Base-by-base conservation (phyloP, 305 asterid genomes). In the Fraxinus sp. region DNA sequence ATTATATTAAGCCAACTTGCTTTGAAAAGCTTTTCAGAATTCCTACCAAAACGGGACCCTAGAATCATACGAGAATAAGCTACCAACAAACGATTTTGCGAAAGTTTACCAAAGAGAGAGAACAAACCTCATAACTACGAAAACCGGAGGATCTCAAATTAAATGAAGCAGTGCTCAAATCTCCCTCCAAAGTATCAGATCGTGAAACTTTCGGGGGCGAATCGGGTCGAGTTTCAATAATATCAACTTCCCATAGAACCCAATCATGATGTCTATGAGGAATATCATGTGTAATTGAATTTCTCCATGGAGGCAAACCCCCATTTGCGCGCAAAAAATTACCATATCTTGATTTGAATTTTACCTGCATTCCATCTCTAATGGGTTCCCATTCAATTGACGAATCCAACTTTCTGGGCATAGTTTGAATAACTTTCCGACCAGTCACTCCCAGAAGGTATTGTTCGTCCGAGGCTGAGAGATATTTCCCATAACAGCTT, bases 221-320 rank as follows among this genome's bases (percentile, higher is more conserved):
- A 1, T 89, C 89, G 0, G 91, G 80, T 8, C 91, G 86, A 2
- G 80, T 79, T 85, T 92, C 97, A 33, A 91, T 76, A 11, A 89
- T 83, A 46, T 92, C 92, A 33, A 95, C 89, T 9, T 88, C 92
- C 99, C 99, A 95, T 52, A 95, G 52, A 77, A 95, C 78, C 98
- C 98, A 94, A 81, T 86, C 92, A 3, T 83, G 95, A 82, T 92
- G 97, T 18, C 92, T 79, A 77, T 89, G 96, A n/a, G 98, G 99
- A 16, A 93, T 92, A 22, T 95, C 99, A 78, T 95, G 99, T 1
- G 99, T 94, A 22, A 95, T 64, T 30, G 99, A 94, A 77, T 95
- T 95, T 82, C 98, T 82, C 97, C 97, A 95, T 41, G 99, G 99
- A 36, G 98, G 99, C 85, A 90, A 39, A 0, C 99, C 97, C 14